Conservation (phyloP, 2,329 filamentous ascomycete species). For the Aureobasidium vineae region DNA sequence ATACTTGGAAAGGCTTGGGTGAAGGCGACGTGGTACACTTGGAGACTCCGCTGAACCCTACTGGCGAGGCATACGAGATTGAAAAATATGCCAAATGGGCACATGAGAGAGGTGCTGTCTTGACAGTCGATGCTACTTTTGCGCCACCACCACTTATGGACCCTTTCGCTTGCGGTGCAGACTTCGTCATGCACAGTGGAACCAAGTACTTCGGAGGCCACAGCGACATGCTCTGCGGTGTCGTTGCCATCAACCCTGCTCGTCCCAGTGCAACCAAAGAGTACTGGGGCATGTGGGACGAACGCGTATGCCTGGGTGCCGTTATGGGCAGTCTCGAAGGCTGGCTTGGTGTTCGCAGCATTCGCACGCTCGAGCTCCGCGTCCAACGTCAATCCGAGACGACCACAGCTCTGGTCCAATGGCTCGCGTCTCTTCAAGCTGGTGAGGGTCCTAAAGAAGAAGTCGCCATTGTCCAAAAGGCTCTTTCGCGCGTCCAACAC, state of each 20-base stretch:
- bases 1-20: constrained; percentile 57
- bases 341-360: constrained; percentile 84
- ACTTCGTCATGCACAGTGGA: constrained; percentile 86
- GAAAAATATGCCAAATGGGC: constrained; percentile 69
- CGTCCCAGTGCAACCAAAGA: constrained; percentile 51
- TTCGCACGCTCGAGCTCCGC: constrained; percentile 81
- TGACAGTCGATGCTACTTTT: constrained; percentile 90
- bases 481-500: constrained; percentile 66
- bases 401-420: constrained; percentile 67
- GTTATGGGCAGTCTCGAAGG: constrained; percentile 89
- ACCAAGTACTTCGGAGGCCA: constrained; percentile 98
- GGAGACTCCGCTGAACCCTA: constrained; percentile 92
- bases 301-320: constrained; percentile 73
- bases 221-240: constrained; percentile 87
- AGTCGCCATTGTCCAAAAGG: constrained; percentile 48
- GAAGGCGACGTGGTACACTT: constrained; percentile 83
- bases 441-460: constrained; percentile 42
- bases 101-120: constrained; percentile 66
- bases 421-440: constrained; percentile 59
- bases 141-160: constrained; percentile 86
- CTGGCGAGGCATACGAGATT: constrained; percentile 76
- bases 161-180: constrained; percentile 76
- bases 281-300: constrained; percentile 57
- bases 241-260: constrained; percentile 62
- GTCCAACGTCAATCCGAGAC: constrained; percentile 73